A percentile compares a stretch with the other conserved stretches of the same genome.
Conservation (phyloP, 345 rosid genomes). For the Aethionema arabicum region DNA sequence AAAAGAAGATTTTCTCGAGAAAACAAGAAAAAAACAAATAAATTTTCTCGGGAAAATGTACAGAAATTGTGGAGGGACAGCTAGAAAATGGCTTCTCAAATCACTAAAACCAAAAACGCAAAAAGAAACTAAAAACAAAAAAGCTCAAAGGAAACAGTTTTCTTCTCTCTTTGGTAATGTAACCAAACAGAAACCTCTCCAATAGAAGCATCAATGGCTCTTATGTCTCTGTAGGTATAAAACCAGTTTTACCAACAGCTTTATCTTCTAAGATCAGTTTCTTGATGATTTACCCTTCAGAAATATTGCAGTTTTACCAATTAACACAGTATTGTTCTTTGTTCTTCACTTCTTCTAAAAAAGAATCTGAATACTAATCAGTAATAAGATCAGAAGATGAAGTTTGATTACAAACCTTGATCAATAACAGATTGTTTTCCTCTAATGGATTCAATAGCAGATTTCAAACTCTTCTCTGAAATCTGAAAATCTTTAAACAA, state of each 20-base stretch:
- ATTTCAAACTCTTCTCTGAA: conserved; percentile 56
- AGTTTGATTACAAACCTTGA: conserved; percentile 54
- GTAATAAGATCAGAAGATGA: neutral
- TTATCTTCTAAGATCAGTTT: neutral
- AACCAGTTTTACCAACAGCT: no score
- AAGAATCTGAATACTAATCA: conserved; percentile 55
- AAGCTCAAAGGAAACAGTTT: conserved; percentile 15
- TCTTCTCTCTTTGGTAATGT: conserved; percentile 14
- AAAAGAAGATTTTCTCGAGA: neutral
- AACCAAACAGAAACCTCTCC: conserved; percentile 12
- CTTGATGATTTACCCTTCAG: conserved; percentile 74
- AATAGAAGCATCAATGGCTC: conserved; percentile 5
- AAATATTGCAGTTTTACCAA: conserved; percentile 98
- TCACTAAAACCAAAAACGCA: neutral
- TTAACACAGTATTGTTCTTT: conserved; percentile 95
- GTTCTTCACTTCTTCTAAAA: conserved; percentile 99
- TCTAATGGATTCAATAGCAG: conserved; percentile 87
- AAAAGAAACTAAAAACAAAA: neutral
- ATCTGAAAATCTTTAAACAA: conserved; percentile 82
- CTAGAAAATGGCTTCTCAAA: neutral
- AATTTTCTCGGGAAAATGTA: conserved; percentile 1
- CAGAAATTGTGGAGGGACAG: conserved; percentile 10
- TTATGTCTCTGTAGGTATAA: no score
- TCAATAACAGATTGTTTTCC: conserved; percentile 97
- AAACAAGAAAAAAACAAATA: neutral